Percentiles rank a stretch among this genome's conserved stretches.
These are phyloP conservation scores for Suillus variegatus DNA, from an alignment of 768 basidiomycete species.

Conservation along the genomic window DNA sequence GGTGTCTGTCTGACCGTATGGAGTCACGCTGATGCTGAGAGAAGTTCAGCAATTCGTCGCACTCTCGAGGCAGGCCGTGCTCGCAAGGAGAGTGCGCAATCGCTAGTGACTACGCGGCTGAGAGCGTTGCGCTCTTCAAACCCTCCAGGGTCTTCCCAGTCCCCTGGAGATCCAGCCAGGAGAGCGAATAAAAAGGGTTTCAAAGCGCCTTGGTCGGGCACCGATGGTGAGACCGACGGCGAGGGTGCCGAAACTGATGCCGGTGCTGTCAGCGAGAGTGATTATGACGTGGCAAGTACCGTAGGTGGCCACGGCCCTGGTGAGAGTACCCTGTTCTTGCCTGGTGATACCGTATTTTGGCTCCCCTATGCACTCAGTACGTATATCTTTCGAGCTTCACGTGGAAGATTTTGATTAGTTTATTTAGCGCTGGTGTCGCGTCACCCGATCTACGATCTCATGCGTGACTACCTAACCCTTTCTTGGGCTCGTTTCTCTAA, in stretches of 20 bases:
- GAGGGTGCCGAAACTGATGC: constrained; percentile 72
- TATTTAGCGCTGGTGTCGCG: constrained; percentile 81
- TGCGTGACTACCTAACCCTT: constrained; percentile 95
- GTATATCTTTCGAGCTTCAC: constrained; percentile 28
- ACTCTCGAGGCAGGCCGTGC: constrained; percentile 78
- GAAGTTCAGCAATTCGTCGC: constrained; percentile 80
- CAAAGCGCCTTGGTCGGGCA: constrained; percentile 71
- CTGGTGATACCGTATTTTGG: constrained; percentile 93
- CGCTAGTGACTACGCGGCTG: constrained; percentile 65
- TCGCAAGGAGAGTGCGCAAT: constrained; percentile 80
- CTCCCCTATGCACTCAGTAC: constrained; percentile 88
- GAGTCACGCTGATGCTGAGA: constrained; percentile 92
- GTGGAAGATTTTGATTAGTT: constrained; percentile 14
- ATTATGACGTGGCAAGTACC: constrained; percentile 81
- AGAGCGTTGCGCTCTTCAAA: constrained; percentile 61
- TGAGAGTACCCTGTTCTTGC: constrained; percentile 86
- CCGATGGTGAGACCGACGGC: constrained; percentile 70
- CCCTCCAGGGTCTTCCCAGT: constrained; percentile 43
- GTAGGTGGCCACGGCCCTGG: constrained; percentile 75
- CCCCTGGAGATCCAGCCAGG: constrained; percentile 50
- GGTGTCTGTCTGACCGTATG: constrained; percentile 94
- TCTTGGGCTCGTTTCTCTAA: constrained; percentile 95
- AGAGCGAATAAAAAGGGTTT: constrained; percentile 62
- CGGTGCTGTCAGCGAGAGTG: constrained; percentile 81
- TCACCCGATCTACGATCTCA: constrained; percentile 91